A percentile compares a stretch with the other conserved stretches of the same genome.
phyloP scores from a whole-genome alignment of 768 basidiomycete genomes.

The Psilocybe tampanensis region DNA sequence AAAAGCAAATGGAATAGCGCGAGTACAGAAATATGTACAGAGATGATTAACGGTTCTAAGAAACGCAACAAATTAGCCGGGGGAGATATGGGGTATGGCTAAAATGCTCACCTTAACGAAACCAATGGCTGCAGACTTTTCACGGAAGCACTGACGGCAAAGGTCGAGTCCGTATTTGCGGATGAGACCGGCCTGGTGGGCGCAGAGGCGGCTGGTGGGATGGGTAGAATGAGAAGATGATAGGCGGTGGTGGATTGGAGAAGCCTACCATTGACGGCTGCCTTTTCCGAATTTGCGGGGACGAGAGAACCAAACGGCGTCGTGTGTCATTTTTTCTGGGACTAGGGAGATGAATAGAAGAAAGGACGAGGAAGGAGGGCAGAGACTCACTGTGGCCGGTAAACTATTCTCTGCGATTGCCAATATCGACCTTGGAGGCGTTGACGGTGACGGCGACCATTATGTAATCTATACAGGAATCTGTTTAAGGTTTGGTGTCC shows the following conservation, averaged over 20 bases:
- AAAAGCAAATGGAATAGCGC: conserved; percentile 9
- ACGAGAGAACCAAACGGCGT: conserved; percentile 97
- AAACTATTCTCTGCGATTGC: conserved; percentile 24
- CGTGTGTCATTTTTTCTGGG: conserved; percentile 85
- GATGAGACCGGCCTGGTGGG: conserved; percentile 97
- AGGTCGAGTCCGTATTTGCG: conserved; percentile 97
- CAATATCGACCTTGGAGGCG: conserved; percentile 16
- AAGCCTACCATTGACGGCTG: conserved; percentile 86
- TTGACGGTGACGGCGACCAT: conserved; percentile 18
- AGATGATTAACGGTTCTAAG: conserved; percentile 29
- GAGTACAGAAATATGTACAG: conserved; percentile 9
- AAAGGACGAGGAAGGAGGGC: conserved; percentile 4
- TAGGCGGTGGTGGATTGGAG: background rate
- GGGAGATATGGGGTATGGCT: background rate
- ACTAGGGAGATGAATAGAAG: conserved; percentile 2
- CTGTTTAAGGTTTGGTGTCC: conserved; percentile 37
- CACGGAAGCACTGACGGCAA: conserved; percentile 98
- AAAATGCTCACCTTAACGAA: conserved; percentile 81
- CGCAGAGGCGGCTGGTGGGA: conserved; percentile 85
- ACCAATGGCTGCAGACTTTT: conserved; percentile 91
- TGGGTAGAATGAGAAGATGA: conserved; percentile 5
- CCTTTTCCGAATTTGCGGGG: conserved; percentile 96
- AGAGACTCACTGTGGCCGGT: conserved; percentile 31
- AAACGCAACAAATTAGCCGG: conserved; percentile 3
- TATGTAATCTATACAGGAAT: conserved; percentile 45